These are phyloP conservation scores for Lipomyces spencermartinsiae DNA, from an alignment of 805 yeast genomes.

Conservation along the genomic window DNA sequence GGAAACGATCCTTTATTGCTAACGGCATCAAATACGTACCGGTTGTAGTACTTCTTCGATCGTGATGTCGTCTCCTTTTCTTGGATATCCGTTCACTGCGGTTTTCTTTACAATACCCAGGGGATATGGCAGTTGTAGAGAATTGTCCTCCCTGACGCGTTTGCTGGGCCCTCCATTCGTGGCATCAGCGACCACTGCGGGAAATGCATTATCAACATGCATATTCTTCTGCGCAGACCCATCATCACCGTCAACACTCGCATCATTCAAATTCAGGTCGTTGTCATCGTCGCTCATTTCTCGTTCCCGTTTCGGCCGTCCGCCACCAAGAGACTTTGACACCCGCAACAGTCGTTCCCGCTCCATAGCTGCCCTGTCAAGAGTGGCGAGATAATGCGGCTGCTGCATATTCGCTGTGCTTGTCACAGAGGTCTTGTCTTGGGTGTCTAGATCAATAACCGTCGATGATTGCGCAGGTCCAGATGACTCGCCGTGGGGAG, in stretches of 20 bases:
- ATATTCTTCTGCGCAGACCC: conserved; percentile 11
- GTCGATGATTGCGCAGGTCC: conserved; percentile 2
- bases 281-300: not conserved
- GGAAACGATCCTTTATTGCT: not conserved
- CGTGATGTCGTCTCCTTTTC: conserved; percentile 25
- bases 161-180: not conserved
- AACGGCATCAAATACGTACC: conserved; percentile 15
- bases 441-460: conserved; percentile 8
- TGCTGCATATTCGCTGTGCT: not conserved
- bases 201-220: not conserved
- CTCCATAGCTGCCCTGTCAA: conserved; percentile 37
- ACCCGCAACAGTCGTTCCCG: conserved; percentile 31
- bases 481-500: not conserved
- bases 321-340: conserved; percentile 29
- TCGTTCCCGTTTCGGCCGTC: conserved; percentile 31
- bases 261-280: not conserved
- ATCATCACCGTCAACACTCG: conserved; percentile 5
- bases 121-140: conserved; percentile 22
- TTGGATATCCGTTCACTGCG: conserved; percentile 28
- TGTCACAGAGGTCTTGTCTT: not conserved
- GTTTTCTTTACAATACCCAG: conserved; percentile 35
- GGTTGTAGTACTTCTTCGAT: conserved; percentile 37
- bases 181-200: not conserved
- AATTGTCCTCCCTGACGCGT: conserved; percentile 17
- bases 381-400: conserved; percentile 9